phyloP scores from a whole-genome alignment of 768 basidiomycete species.

The Coprinopsis cinerea region DNA sequence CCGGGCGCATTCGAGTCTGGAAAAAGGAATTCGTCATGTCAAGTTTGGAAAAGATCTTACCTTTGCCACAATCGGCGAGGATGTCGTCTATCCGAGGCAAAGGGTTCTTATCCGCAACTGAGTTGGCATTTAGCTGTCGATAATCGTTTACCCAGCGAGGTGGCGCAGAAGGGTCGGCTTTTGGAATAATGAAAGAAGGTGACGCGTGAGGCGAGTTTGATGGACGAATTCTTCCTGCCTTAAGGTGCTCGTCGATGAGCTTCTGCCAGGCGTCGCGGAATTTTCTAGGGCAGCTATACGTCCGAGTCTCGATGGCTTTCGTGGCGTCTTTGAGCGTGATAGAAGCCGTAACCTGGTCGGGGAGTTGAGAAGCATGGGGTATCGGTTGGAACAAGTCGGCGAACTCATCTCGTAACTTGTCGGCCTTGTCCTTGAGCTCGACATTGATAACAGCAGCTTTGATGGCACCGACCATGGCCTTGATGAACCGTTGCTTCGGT shows the following conservation, averaged over 20 bases:
- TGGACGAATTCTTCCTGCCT: conserved; percentile 20
- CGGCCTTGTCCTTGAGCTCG: no score
- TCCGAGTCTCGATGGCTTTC: conserved; percentile 19
- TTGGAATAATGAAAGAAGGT: conserved; percentile 32
- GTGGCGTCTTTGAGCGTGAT: conserved; percentile 18
- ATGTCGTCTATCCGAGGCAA: conserved; percentile 27
- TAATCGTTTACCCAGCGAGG: conserved; percentile 34
- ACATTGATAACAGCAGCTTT: no score
- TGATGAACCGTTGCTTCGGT: no score
- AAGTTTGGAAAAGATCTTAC: conserved; percentile 25
- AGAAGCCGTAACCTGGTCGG: no score
- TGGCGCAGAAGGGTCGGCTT: conserved; percentile 19
- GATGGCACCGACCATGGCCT: no score
- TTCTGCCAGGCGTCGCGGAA: conserved; percentile 22
- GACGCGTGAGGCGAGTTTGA: conserved; percentile 25
- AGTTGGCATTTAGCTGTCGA: conserved; percentile 25
- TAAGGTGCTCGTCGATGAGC: conserved; percentile 26
- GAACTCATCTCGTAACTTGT: no score
- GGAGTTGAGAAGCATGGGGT: no score
- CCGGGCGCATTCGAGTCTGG: conserved; percentile 18
- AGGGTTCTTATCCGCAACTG: conserved; percentile 22
- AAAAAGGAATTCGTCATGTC: conserved; percentile 20
- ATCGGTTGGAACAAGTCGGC: no score
- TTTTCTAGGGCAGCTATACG: conserved; percentile 17
- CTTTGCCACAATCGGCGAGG: conserved; percentile 26